A percentile compares a stretch with the other conserved stretches of the same genome.
Evolutionary conservation across 2,329 filamentous ascomycete species (phyloP).

Genomic region (Alternaria viburni): DNA sequence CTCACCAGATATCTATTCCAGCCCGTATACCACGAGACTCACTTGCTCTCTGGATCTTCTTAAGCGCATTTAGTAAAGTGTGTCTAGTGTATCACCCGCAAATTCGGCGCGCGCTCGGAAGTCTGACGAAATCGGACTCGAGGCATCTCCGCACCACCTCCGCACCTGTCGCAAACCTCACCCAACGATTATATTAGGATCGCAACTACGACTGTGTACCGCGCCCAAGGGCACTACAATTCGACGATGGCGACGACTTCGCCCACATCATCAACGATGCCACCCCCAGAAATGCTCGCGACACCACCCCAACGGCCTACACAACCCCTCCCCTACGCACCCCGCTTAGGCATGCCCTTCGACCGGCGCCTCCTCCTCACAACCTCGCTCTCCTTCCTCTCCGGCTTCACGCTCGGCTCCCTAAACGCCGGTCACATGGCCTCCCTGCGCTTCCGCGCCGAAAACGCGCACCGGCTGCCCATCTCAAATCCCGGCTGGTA

Average conservation of each 20-base stretch:
- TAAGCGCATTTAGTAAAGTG: neutral
- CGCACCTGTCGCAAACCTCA: conserved; percentile 14
- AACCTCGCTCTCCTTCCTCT: conserved; percentile 65
- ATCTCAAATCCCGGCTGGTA: conserved; percentile 87
- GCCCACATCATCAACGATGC: neutral
- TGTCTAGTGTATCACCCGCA: neutral
- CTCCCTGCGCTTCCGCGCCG: conserved; percentile 85
- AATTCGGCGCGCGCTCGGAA: neutral
- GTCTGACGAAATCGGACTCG: neutral
- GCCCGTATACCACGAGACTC: neutral
- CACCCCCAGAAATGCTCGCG: neutral
- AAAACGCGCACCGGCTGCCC: conserved; percentile 94
- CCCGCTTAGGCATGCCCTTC: conserved; percentile 67
- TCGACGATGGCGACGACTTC: conserved; percentile 5
- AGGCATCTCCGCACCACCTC: conserved; percentile 21
- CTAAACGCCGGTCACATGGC: conserved; percentile 75
- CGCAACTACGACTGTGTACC: neutral
- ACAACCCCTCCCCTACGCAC: conserved; percentile 9
- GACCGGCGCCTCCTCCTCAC: conserved; percentile 70
- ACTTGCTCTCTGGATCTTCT: neutral
- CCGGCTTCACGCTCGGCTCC: conserved; percentile 74
- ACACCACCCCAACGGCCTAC: neutral
- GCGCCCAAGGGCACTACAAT: neutral
- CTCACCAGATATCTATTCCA: neutral
- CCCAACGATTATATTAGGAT: too few relatives aligned